Evolutionary conservation across 305 asterid genomes (phyloP).

Genomic region (Fraxinus floribunda): DNA sequence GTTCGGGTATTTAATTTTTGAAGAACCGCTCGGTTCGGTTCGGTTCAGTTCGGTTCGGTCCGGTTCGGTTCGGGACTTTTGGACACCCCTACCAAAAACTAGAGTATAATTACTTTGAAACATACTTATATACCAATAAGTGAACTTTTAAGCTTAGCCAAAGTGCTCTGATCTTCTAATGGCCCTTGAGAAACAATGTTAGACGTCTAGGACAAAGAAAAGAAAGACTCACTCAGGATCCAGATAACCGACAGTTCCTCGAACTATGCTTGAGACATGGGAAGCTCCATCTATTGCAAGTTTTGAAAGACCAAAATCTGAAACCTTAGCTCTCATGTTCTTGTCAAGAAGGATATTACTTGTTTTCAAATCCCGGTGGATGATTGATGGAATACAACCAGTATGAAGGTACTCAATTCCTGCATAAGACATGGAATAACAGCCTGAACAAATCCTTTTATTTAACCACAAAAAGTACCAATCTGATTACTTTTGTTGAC

Average conservation of each 20-base stretch:
- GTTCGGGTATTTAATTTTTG: too few relatives aligned
- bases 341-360: constrained; percentile 94
- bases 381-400: constrained; percentile 92
- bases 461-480: background rate
- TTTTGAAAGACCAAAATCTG: constrained; percentile 97
- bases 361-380: constrained; percentile 91
- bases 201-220: constrained; percentile 13
- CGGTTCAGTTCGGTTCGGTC: too few relatives aligned
- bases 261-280: constrained; percentile 95
- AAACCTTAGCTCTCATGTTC: constrained; percentile 90
- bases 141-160: background rate
- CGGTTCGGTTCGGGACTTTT: too few relatives aligned
- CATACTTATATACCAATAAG: background rate
- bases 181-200: background rate
- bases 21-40: too few relatives aligned
- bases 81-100: background rate
- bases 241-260: constrained; percentile 98
- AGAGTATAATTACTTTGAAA: background rate
- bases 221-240: constrained; percentile 84
- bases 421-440: constrained; percentile 35
- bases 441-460: background rate
- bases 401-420: constrained; percentile 98
- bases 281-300: constrained; percentile 96
- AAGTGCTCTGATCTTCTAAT: background rate
- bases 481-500: background rate